Base-by-base conservation (phyloP, 2,329 filamentous ascomycete species). In the Tolypocladium nubicola region DNA sequence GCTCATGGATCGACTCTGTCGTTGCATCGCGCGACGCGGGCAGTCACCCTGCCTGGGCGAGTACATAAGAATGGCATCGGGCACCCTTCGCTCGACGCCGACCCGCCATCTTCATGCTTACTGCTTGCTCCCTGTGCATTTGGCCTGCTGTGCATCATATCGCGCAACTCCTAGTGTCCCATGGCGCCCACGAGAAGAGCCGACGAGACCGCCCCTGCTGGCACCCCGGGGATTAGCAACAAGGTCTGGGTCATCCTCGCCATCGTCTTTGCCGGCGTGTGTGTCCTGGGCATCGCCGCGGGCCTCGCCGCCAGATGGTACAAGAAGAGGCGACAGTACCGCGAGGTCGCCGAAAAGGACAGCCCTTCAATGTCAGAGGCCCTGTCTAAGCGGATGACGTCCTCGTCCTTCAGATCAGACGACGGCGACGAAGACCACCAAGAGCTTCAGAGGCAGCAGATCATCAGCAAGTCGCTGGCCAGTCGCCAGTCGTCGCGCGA, bases 391-490 rank as follows among this genome's bases (percentile, higher is more conserved):
- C 47, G 30, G 9, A 52, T 8, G 19, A 37, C 47, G 19, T 37
- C 47, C 4, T 37, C 47, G 3, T 37, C 19, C 3, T 35, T 52
- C 30, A 6, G 11, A 21, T 14, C 47, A 14, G 47, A 35, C 19
- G 47, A 52, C 14, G 30, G 30, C 19, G 30, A 52, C 19, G 4
- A 35, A 21, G 63, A 68, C 30, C 65, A 72, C 37, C 68, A 72
- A 45, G 75, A 78, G 58, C 57, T 65, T 33, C 69, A 75, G 58
- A 67, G 75, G 14, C 62, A 64, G 37, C 67, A 65, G 52, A 75
- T 77, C 62, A 77, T 78, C 58, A 70, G 71, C 55, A 78, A 78
- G 63, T 76, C 75, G 2, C 64, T 78, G 10, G 68, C 71, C 57
- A 66, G 64, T 41, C 68, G 69, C 26, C 50, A 63, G 4, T 66